Base-by-base conservation (phyloP, 2,329 filamentous ascomycete genomes). In the Fusarium sp. region DNA sequence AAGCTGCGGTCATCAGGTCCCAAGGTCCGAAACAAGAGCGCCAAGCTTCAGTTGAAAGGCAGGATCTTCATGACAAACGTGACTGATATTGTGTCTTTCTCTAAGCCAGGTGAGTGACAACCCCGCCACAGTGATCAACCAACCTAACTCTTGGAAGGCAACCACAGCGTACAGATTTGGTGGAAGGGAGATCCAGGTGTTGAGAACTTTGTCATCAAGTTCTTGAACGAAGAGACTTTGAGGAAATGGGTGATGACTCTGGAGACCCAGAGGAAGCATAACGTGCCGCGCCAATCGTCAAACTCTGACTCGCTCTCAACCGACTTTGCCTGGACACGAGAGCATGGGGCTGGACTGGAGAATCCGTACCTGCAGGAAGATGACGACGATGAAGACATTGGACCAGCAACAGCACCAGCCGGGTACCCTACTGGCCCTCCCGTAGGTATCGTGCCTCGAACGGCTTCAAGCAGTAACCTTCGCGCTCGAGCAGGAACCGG, bases 1-100 rank as follows among this genome's bases (percentile, higher is more conserved):
- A 90, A 89, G 78, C 87, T 86, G 8, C 84, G 84, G 60, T 86
- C 87, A 1, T 84, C 83, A 4, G 83, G 81, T 10, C 87, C 89
- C 63, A 93, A 90, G 80, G 78, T 81, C 49, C 83, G 84, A 48
- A 89, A 87, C 77, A 91, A 89, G 79, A 92, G 89, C 76, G 92
- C 92, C 44, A 97, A 95, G 81, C 86, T 98, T 67, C 95, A 98
- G 81, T 87, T 99, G 33, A 99, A 99, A 82, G 96, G 96, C 41
- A 90, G 96, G 55, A 99, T 99, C 76, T 98, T 98, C 83, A 98
- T 99, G 95, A 94, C 95, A 74, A 99, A 99, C 78, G 95, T 99
- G 59, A 98, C 95, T 41, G 94, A 98, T 80, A 91, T 97, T n/a
- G 86, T 97, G 44, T 95, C 92, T 20, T 86, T 96, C 65, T 90